Base-by-base conservation (phyloP, 345 rosid genomes). In the Pistacia integerrima region DNA sequence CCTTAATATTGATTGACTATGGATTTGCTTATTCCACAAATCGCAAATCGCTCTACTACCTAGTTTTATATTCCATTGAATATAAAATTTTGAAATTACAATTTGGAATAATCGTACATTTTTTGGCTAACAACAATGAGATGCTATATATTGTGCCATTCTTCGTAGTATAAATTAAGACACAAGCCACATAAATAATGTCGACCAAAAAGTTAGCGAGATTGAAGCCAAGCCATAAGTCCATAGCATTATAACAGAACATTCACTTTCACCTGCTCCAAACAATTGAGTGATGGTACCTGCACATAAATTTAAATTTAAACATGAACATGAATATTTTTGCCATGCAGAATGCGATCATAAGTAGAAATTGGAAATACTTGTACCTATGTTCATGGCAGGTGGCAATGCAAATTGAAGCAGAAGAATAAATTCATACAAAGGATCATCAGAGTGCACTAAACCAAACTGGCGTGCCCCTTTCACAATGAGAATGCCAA, bases 351-450 rank as follows among this genome's bases (percentile, higher is more conserved):
- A 30, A 30, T 30, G 33, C 33, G 33, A 30, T 30, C 33, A 30
- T 30, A 30, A 30, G 33, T 30, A 30, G 33, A 9, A 30, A 28
- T 25, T 16, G 30, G 67, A 35, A 38, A 7, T 28, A 4, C 55
- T 4, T 28, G 20, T 83, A 88, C 84, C 91, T 69, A 84, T 67
- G 72, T 83, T 84, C 86, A 80, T 82, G 9, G 94, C 97, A 18
- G 97, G 97, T 12, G 97, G 97, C 30, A 91, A 84, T 7, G 90
- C 88, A 74, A 81, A 90, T 54, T 91, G 97, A 77, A 91, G 87
- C 78, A 91, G 81, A 64, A 88, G 91, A 84, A 90, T 72, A 67
- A 92, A 90, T 75, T 74, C 87, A 78, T 92, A 92, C 61, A 92
- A 74, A 2, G 92, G 94, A 79, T 90, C 92, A 79, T 90, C 92